phyloP scores from a whole-genome alignment of 2,329 filamentous ascomycete species.

The Fusarium sp. region DNA sequence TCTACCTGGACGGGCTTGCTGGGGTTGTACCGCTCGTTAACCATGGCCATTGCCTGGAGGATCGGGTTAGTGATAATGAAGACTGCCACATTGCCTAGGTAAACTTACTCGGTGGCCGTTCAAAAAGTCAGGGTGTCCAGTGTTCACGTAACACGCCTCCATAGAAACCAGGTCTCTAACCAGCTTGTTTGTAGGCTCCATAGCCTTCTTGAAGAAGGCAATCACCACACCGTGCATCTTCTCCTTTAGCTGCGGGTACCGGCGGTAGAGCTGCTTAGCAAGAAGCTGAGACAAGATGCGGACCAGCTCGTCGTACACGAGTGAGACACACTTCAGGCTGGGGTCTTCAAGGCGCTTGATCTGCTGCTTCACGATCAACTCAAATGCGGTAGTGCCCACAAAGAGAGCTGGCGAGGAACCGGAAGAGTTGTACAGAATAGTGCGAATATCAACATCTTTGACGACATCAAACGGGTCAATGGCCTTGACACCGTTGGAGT shows the following conservation, averaged over 20 bases:
- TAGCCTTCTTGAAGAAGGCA: slow-evolving; percentile 95
- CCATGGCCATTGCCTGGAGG: slow-evolving; percentile 93
- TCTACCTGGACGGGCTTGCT: slow-evolving; percentile 94
- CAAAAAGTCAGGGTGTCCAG: slow-evolving; percentile 96
- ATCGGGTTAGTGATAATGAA: slow-evolving; percentile 16
- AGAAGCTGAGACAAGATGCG: slow-evolving; percentile 94
- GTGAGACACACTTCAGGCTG: slow-evolving; percentile 95
- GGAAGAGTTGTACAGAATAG: slow-evolving; percentile 98
- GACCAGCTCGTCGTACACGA: slow-evolving; percentile 98
- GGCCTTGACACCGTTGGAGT: slow-evolving; percentile 97
- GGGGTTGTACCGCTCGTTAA: slow-evolving; percentile 90
- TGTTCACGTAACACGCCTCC: slow-evolving; percentile 99
- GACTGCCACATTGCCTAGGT: not conserved
- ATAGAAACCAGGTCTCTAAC: slow-evolving; percentile 93
- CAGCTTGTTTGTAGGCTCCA: slow-evolving; percentile 98
- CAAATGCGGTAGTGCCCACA: slow-evolving; percentile 97
- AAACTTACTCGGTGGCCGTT: slow-evolving; percentile 87
- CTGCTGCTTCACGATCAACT: slow-evolving; percentile 98
- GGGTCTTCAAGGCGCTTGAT: slow-evolving; percentile 97
- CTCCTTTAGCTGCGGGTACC: slow-evolving; percentile 96
- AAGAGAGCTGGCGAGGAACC: slow-evolving; percentile 97
- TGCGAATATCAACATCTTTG: slow-evolving; percentile 98
- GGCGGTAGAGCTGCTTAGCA: slow-evolving; percentile 88
- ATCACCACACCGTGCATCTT: slow-evolving; percentile 96
- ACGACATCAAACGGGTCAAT: slow-evolving; percentile 98